Percentiles rank a stretch among this genome's conserved stretches.
phyloP scores from a whole-genome alignment of 805 yeast species.

The Candida orba region DNA sequence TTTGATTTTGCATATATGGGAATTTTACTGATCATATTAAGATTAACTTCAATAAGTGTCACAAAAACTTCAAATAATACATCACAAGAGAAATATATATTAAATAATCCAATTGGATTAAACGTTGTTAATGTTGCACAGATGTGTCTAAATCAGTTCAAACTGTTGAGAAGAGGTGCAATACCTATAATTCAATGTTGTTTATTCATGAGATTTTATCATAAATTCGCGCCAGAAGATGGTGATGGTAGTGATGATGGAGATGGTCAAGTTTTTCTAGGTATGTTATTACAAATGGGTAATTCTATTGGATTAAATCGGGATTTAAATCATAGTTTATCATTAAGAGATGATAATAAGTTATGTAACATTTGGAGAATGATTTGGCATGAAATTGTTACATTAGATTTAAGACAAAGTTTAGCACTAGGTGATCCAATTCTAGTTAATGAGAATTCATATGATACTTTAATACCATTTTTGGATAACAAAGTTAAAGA shows the following conservation, averaged over 20 bases:
- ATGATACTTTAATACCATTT: slow-evolving; percentile 45
- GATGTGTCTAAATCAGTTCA: slow-evolving; percentile 48
- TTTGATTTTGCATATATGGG: slow-evolving; percentile 23
- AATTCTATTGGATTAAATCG: slow-evolving; percentile 50
- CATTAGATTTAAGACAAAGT: slow-evolving; percentile 39
- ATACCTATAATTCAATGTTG: slow-evolving; percentile 49
- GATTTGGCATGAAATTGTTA: slow-evolving; percentile 47
- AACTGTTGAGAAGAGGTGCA: slow-evolving; percentile 39
- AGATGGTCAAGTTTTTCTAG: slow-evolving; percentile 45
- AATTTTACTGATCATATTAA: slow-evolving; percentile 15
- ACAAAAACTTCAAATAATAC: slow-evolving; percentile 15
- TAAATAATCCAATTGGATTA: slow-evolving; percentile 39
- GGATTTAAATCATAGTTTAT: slow-evolving; percentile 37
- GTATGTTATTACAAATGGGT: slow-evolving; percentile 49
- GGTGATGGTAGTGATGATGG: slow-evolving; percentile 54
- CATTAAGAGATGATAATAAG: slow-evolving; percentile 18
- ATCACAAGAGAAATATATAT: slow-evolving; percentile 28
- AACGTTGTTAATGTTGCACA: slow-evolving; percentile 43
- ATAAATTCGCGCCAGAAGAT: slow-evolving; percentile 51
- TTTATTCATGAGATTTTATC: slow-evolving; percentile 43
- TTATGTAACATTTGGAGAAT: slow-evolving; percentile 46
- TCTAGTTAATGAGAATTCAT: slow-evolving; percentile 31
- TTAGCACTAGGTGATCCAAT: slow-evolving; percentile 42
- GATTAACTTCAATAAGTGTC: slow-evolving; percentile 18
- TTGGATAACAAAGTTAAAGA: slow-evolving; percentile 23